Evolutionary conservation across 495 filamentous ascomycete species (phyloP).

Genomic region (Zalerion maritima): DNA sequence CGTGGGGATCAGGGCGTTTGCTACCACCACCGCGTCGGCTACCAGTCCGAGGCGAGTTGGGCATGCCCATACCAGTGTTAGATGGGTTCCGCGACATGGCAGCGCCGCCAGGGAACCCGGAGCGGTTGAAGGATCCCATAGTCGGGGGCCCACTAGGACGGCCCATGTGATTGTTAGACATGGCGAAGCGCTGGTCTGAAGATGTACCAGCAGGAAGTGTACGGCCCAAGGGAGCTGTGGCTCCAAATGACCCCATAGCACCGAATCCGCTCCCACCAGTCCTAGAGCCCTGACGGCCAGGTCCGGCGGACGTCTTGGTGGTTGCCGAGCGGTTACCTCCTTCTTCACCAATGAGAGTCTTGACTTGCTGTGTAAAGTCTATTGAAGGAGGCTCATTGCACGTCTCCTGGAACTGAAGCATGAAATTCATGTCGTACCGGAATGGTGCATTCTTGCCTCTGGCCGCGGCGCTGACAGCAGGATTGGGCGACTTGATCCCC

Average conservation of each 20-base stretch:
- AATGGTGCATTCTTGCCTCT: slow-evolving; percentile 63
- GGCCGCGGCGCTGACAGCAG: slow-evolving; percentile 65
- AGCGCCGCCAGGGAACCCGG: slow-evolving; percentile 41
- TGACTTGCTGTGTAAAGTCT: slow-evolving; percentile 78
- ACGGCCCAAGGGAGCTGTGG: slow-evolving; percentile 23
- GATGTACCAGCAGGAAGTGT: slow-evolving; percentile 56
- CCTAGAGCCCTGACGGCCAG: slow-evolving; percentile 32
- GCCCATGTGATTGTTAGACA: slow-evolving; percentile 23
- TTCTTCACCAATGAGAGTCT: slow-evolving; percentile 64
- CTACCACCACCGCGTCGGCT: slow-evolving; percentile 45
- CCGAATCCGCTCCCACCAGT: slow-evolving; percentile 27
- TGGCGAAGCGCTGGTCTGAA: slow-evolving; percentile 47
- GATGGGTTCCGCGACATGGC: slow-evolving; percentile 36
- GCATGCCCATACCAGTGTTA: slow-evolving; percentile 27
- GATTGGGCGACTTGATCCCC: slow-evolving; percentile 73
- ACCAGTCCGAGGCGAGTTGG: slow-evolving; percentile 34
- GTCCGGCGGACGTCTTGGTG: slow-evolving; percentile 45
- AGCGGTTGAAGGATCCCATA: slow-evolving; percentile 44
- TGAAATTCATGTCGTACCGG: slow-evolving; percentile 88
- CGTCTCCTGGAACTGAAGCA: slow-evolving; percentile 89
- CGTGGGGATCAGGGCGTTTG: slow-evolving; percentile 41
- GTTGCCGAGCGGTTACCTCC: slow-evolving; percentile 58
- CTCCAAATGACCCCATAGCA: slow-evolving; percentile 58
- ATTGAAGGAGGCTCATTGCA: slow-evolving; percentile 91
- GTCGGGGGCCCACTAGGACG: slow-evolving; percentile 37